These are phyloP conservation scores for Botrytis fabae DNA, from an alignment of 2,329 filamentous ascomycete genomes.

Conservation along the genomic window DNA sequence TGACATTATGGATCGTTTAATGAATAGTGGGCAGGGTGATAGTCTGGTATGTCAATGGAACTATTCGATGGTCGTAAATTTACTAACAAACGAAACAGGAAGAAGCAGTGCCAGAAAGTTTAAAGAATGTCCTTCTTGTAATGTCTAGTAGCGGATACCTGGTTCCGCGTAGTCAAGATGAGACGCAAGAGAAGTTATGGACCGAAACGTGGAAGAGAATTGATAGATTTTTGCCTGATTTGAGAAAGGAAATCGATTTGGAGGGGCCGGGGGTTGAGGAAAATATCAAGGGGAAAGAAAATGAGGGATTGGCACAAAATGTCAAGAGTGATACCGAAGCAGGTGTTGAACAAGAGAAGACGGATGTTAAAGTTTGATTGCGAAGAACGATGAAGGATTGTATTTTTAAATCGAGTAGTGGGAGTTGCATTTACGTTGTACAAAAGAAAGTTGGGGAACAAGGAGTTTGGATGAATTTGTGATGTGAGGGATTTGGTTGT, in stretches of 20 bases:
- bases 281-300: neutral
- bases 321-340: neutral
- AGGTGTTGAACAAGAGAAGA: neutral
- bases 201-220: conserved; percentile 65
- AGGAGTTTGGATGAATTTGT: conserved; percentile 12
- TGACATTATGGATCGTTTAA: conserved; percentile 90
- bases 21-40: conserved; percentile 93
- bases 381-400: neutral
- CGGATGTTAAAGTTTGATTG: neutral
- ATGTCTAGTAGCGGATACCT: conserved; percentile 90
- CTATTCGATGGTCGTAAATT: conserved; percentile 10
- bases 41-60: conserved; percentile 67
- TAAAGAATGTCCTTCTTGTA: conserved; percentile 95
- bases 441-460: neutral
- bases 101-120: conserved; percentile 89
- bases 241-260: conserved; percentile 57
- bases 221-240: conserved; percentile 63
- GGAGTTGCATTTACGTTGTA: neutral
- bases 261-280: conserved; percentile 41
- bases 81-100: conserved; percentile 55
- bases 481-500: neutral
- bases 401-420: conserved; percentile 7
- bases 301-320: neutral
- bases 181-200: conserved; percentile 58
- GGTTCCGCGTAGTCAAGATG: conserved; percentile 63